Evolutionary conservation across 768 basidiomycete genomes (phyloP), one percentile per base, ranked within the genome.

Genomic region (Agaricus subrufescens): DNA sequence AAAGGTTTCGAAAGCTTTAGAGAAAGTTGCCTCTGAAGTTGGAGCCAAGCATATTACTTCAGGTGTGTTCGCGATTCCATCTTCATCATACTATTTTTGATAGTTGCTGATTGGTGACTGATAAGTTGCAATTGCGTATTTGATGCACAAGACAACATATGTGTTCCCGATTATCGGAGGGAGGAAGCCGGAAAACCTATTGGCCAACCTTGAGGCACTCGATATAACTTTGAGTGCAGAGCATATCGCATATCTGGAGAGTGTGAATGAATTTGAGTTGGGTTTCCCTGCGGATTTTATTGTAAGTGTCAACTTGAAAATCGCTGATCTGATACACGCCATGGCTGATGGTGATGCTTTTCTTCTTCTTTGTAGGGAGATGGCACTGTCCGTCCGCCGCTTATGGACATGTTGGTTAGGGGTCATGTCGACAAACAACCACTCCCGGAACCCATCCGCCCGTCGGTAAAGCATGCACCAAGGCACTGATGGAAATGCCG

Each of bases 121-220:
- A 25, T 7, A 37, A 76, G 79, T 80, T 27, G 78, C 78, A 5
- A 75, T 82, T 57, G 78, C 79, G 8, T 81, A 80, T 55, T 62
- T 82, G n/a, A 65, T 83, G 66, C 78, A 80, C 49, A 84, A 82
- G 65, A 68, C 76, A 6, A 75, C 76, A 0, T 79, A 75, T 50
- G 79, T 81, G 0, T 81, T 82, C 67, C 79, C 78, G 0, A 71
- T 81, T 44, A 63, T 80, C 25, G 78, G 78, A 9, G 76, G 76
- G 3, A 70, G 78, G 45, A 83, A 81, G 58, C 68, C 79, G 25
- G 77, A 79, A 62, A 78, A 83, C n/a, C 64, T 84, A 19, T 51
- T 66, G 42, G 74, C 71, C 42, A 84, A 82, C 61, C 53, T 82
- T 25, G 73, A 80, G 58, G 79, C 80, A 6, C 67, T 82, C 14